Evolutionary conservation across 495 filamentous ascomycete genomes (phyloP).

Genomic region (Lophium mytilinum): DNA sequence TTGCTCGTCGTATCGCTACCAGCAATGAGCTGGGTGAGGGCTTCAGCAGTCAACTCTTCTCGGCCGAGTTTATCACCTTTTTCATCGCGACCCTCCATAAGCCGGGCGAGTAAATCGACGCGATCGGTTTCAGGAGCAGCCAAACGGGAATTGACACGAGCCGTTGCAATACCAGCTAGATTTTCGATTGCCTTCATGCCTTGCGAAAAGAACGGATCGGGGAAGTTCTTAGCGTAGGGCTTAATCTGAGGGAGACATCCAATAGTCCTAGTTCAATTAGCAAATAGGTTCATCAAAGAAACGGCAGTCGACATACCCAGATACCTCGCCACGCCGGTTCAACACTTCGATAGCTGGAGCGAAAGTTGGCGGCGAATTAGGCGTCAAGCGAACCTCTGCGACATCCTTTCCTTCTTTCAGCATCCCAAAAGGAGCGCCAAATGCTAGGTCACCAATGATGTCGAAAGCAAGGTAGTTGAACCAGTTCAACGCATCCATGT

Average conservation of each 20-base stretch:
- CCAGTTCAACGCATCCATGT: constrained; percentile 78
- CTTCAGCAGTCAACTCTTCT: constrained; percentile 79
- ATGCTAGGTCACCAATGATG: constrained; percentile 70
- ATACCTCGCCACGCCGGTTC: constrained; percentile 62
- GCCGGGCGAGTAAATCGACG: constrained; percentile 69
- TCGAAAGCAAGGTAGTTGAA: constrained; percentile 94
- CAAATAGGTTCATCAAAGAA: background rate
- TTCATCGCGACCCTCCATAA: constrained; percentile 82
- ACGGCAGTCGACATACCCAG: constrained; percentile 31
- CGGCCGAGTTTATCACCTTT: constrained; percentile 65
- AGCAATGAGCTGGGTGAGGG: constrained; percentile 83
- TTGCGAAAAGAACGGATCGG: constrained; percentile 59
- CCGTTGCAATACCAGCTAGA: constrained; percentile 65
- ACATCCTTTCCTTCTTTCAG: constrained; percentile 53
- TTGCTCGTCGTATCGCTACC: constrained; percentile 88
- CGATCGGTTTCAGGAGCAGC: constrained; percentile 56
- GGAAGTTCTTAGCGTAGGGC: constrained; percentile 56
- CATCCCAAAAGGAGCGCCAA: constrained; percentile 41
- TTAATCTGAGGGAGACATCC: constrained; percentile 54
- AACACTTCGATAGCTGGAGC: constrained; percentile 63
- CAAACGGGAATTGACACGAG: constrained; percentile 66
- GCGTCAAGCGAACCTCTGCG: constrained; percentile 51
- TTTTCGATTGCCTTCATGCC: constrained; percentile 57
- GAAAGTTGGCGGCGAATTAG: constrained; percentile 45
- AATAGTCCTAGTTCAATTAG: constrained; percentile 36